Base-by-base conservation (phyloP, 2,329 filamentous ascomycete genomes). In the Cytospora schulzeri region DNA sequence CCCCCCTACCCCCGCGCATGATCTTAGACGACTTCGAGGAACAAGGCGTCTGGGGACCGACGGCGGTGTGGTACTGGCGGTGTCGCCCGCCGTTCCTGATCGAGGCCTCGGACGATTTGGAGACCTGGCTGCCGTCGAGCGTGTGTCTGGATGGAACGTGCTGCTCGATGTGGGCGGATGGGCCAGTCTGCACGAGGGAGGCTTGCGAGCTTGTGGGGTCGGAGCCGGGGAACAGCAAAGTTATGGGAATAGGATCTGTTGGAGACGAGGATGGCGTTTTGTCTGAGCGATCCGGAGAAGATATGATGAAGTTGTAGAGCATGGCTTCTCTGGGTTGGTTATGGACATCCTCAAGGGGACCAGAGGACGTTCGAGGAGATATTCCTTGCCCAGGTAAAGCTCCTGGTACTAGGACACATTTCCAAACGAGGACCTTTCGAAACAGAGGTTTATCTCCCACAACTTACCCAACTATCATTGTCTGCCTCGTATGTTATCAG, bases 51-150 rank as follows among this genome's bases (percentile, higher is more conserved):
- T 56, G 51, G 62, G 57, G 51, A 1, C 57, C 57, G 8, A 62
- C 58, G 4, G 58, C 53, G 26, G 22, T 57, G 1, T 57, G 41
- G 38, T 60, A 64, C 26, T 64, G 62, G 57, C 51, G 62, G 17
- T 64, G 57, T 17, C 4, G 17, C 1, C 41, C 62, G 12, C 54
- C 48, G 1, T 50, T 51, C 14, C 33, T 33, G 19, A 19, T 65
- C 31, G 54, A 62, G 28, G 8, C 51, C 7, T 62, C 59, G 9
- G 28, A 12, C 15, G 54, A 62, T 14, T 33, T 24, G n/a, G 33
- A 29, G 19, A 8, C 15, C 2, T 62, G 54, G 63, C 52, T 5
- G 31, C 48, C 50, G 19, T 62, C 63, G 6, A 54, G 59, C 33
- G 31, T 45, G 7, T 55, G 55, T n/a, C 54, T 50, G 9, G 48